Evolutionary conservation across 805 yeast species (phyloP).

Genomic region (Wickerhamiella allomyrinae): DNA sequence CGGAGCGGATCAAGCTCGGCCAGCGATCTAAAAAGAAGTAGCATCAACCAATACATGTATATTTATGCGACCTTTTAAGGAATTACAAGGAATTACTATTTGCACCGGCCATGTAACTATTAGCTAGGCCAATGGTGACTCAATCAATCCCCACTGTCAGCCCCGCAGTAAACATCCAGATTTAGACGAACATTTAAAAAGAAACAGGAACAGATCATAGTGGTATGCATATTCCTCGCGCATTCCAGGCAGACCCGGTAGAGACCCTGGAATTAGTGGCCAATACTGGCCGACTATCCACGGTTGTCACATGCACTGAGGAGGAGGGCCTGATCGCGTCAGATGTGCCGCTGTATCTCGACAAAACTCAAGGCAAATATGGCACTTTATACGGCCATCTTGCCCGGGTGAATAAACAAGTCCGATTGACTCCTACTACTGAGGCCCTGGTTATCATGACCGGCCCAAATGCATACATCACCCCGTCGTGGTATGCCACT

Average conservation of each 20-base stretch:
- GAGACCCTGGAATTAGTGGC: background rate
- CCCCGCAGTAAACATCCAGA: too few relatives aligned
- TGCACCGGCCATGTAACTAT: too few relatives aligned
- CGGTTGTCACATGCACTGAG: background rate
- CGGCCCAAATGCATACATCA: background rate
- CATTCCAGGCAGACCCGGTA: slow-evolving; percentile 2
- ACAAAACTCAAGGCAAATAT: background rate
- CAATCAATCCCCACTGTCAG: too few relatives aligned
- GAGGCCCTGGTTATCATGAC: background rate
- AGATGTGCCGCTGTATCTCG: background rate
- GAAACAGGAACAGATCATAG: too few relatives aligned
- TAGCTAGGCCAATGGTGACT: too few relatives aligned
- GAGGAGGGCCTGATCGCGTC: background rate
- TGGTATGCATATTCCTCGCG: slow-evolving; percentile 2
- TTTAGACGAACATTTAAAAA: too few relatives aligned
- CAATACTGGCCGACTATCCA: background rate
- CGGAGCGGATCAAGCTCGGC: slow-evolving; percentile 11
- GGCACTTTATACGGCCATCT: background rate
- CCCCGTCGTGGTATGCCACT: background rate
- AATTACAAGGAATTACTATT: too few relatives aligned
- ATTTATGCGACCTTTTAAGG: too few relatives aligned
- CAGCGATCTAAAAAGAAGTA: slow-evolving; percentile 8
- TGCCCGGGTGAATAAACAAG: background rate
- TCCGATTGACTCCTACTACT: background rate
- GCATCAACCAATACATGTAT: too few relatives aligned